Evolutionary conservation across 2,329 filamentous ascomycete species (phyloP), one percentile per base, ranked within the genome.

Genomic region (Trichoderma koningiopsis): DNA sequence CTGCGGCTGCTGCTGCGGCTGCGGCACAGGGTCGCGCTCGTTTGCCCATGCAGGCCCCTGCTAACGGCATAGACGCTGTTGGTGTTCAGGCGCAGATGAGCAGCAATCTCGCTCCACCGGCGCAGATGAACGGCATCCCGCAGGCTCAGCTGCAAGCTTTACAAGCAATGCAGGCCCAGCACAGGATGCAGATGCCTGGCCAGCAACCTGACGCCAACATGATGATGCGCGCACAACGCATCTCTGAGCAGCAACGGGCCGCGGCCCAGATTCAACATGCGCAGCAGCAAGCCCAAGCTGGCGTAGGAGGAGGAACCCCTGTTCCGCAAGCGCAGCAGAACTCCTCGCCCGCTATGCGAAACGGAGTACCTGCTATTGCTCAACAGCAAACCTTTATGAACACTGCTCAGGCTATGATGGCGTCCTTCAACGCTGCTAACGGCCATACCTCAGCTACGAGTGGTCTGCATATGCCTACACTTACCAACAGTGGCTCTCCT

Each of bases 101-200:
- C 71, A 84, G 81, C 66, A 85, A 79, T 71, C 85, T 83, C 56
- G 84, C 82, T 69, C 85, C 82, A 31, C 87, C 82, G 3, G 84
- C 88, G 76, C 85, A 87, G 53, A 86, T 92, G 82, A 88, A 88
- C 70, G 86, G 87, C 57, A 84, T 92, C 29, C 88, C 89, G 47
- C 90, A 92, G 76, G 89, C 91, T 29, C 91, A 91, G 72, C 86
- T 93, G 82, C 89, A 91, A 74, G 84, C 85, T 19, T 73, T 81
- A 73, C 82, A 86, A 71, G 82, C 81, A 22, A 70, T 70, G 59
- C 69, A 70, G 49, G 69, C 66, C 24, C 86, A 91, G 71, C 84
- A 87, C 65, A 86, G 90, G 67, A 86, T 92, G 82, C 86, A 88
- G 2, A 78, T 79, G 72, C 77, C 78, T 2, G 79, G 79, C 43